Conservation (phyloP, 2,329 filamentous ascomycete species). For the Nectriaceae sp. region DNA sequence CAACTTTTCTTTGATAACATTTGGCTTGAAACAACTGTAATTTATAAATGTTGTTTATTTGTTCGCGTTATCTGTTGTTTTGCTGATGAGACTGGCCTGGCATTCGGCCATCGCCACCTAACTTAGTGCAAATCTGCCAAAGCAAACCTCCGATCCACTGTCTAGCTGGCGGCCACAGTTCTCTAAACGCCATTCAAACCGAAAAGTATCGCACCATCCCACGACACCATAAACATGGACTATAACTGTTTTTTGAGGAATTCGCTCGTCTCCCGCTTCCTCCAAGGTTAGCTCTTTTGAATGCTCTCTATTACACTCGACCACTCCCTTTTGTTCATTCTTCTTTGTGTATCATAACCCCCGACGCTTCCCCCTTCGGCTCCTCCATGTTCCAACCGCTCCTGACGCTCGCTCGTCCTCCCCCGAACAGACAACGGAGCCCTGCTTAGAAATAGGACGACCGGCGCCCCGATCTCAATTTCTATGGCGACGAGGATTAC, state of each 20-base stretch:
- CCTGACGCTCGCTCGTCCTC: slow-evolving; percentile 2
- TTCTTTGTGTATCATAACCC: neutral
- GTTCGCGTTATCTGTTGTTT: too few species aligned
- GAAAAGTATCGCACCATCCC: slow-evolving; percentile 1
- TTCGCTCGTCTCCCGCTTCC: slow-evolving; percentile 19
- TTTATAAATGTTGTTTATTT: too few species aligned
- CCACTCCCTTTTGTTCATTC: slow-evolving; percentile 1
- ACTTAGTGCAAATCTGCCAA: too few species aligned
- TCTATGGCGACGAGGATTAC: slow-evolving; percentile 26
- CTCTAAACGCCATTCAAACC: too few species aligned
- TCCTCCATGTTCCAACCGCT: neutral
- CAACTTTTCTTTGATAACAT: too few species aligned
- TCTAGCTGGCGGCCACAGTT: too few species aligned
- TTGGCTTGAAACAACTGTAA: too few species aligned
- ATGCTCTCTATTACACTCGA: neutral
- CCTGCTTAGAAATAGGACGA: slow-evolving; percentile 19
- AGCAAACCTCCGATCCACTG: too few species aligned
- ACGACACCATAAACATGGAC: slow-evolving; percentile 22
- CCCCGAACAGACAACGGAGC: slow-evolving; percentile 22
- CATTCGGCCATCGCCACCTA: too few species aligned
- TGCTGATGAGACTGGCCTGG: too few species aligned
- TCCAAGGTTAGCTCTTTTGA: slow-evolving; percentile 27
- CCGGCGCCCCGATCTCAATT: slow-evolving; percentile 20
- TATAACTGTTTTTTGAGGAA: slow-evolving; percentile 24
- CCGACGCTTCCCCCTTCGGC: neutral